Base-by-base conservation (phyloP, 2,329 filamentous ascomycete species). In the Hypomyces rosellus region DNA sequence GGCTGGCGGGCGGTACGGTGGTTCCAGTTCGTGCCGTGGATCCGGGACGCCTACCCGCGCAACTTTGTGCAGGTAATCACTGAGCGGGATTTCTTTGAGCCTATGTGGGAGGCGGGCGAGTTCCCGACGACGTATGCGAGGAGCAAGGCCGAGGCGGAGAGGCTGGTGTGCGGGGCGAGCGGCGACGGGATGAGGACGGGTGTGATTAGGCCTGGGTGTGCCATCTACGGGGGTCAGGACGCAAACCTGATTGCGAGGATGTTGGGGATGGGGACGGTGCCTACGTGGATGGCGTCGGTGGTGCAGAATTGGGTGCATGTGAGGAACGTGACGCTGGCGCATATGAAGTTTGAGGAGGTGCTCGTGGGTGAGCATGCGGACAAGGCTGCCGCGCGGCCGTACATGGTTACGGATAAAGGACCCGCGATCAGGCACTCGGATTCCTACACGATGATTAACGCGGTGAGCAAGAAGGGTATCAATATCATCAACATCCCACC, bases 241-340 rank as follows among this genome's bases (percentile, higher is more conserved):
- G 73, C 79, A 55, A 34, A 49, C 14, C 42, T 58, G 20, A 22
- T 54, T n/a, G 55, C 54, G 11, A 36, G 40, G 5, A 68, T 72
- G 46, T 58, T 79, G 13, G 63, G 59, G n/a, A 53, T 59, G 14
- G 63, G 69, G 22, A 64, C 61, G 11, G 60, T 65, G 38, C 67
- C 69, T 3, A 74, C 69, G 41, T 79, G 75, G 69, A 66, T 71
- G 22, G 58, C 61, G 5, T 67, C 70, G 14, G 63, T 74, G 25
- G 64, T 77, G 22, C 75, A 80, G 57, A 74, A 72, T 60, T 77
- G 74, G 57, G 72, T 77, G 43, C 67, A 73, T 53, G 69, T 68
- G 4, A 70, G 73, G 48, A 80, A 82, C 61, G 74, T 78, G 52
- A 75, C 77, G 9, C 63, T 80, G 15, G 76, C 72, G 4, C 77